phyloP scores from a whole-genome alignment of 768 basidiomycete species.

The Lactarius trivialis region DNA sequence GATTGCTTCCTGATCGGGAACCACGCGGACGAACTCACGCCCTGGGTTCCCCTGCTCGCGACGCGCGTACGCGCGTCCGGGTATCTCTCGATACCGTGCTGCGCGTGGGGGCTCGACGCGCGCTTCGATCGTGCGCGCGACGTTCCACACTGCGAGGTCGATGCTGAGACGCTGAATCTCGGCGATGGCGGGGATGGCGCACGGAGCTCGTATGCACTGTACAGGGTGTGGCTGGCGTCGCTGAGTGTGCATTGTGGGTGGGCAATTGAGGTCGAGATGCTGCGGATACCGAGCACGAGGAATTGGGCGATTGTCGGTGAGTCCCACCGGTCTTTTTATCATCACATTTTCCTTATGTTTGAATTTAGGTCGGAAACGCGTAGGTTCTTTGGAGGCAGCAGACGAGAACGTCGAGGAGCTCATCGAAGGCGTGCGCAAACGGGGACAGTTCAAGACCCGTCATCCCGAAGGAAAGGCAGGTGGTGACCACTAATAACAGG shows the following conservation, averaged over 20 bases:
- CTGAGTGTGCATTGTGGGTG: slow-evolving; percentile 74
- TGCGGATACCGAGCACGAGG: slow-evolving; percentile 89
- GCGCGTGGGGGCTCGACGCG: slow-evolving; percentile 74
- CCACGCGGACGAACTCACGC: slow-evolving; percentile 94
- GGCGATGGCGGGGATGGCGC: slow-evolving; percentile 50
- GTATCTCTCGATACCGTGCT: slow-evolving; percentile 85
- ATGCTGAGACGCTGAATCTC: slow-evolving; percentile 43
- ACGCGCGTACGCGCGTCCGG: slow-evolving; percentile 54
- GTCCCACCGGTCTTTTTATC: not conserved
- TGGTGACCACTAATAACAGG: slow-evolving; percentile 29
- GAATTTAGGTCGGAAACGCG: slow-evolving; percentile 31
- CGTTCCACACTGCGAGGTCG: slow-evolving; percentile 24
- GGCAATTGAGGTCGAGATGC: slow-evolving; percentile 75
- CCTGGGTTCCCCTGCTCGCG: slow-evolving; percentile 85
- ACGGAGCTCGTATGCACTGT: slow-evolving; percentile 68
- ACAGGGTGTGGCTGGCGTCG: slow-evolving; percentile 80
- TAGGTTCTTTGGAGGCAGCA: slow-evolving; percentile 30
- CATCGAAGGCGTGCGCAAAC: slow-evolving; percentile 45
- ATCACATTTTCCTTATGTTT: not conserved
- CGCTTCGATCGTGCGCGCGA: slow-evolving; percentile 49
- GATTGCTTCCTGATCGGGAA: slow-evolving; percentile 84
- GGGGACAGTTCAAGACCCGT: slow-evolving; percentile 68
- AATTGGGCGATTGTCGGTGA: slow-evolving; percentile 89
- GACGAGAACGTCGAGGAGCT: slow-evolving; percentile 45
- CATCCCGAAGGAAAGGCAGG: slow-evolving; percentile 63